Evolutionary conservation across 2,329 filamentous ascomycete genomes (phyloP).

Genomic region (Exserohilum rostratum): DNA sequence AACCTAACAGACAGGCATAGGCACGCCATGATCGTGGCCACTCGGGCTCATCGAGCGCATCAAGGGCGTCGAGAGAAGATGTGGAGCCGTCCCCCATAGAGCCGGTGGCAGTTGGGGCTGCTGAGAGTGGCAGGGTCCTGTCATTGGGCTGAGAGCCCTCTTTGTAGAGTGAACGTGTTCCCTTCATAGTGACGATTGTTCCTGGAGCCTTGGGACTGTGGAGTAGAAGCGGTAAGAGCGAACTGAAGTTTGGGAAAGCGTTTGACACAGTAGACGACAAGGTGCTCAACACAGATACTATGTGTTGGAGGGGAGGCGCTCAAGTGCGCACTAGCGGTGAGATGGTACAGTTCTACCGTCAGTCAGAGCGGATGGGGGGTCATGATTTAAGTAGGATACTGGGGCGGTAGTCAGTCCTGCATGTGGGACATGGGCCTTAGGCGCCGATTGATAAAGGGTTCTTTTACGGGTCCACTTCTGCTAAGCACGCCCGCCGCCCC

Average conservation of each 20-base stretch:
- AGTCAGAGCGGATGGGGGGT: conserved; percentile 14
- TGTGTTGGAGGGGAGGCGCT: conserved; percentile 26
- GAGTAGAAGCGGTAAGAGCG: conserved; percentile 13
- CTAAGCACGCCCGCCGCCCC: conserved; percentile 38
- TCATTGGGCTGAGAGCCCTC: conserved; percentile 28
- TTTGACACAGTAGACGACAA: conserved; percentile 12
- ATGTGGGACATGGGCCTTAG: conserved; percentile 25
- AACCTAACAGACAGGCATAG: conserved; percentile 53
- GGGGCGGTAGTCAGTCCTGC: conserved; percentile 17
- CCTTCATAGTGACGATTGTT: conserved; percentile 21
- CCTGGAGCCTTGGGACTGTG: conserved; percentile 7
- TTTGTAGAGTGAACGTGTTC: conserved; percentile 20
- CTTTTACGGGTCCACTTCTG: conserved; percentile 26
- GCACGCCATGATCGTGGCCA: conserved; percentile 56
- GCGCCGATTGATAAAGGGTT: conserved; percentile 24
- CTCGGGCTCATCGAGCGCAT: conserved; percentile 38
- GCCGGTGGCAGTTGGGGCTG: conserved; percentile 26
- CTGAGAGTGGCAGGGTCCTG: conserved; percentile 33
- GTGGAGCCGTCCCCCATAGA: conserved; percentile 29
- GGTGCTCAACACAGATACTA: conserved; percentile 26
- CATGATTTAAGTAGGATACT: conserved; percentile 29
- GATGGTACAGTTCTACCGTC: conserved; percentile 10
- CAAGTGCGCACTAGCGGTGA: conserved; percentile 17
- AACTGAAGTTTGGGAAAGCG: conserved; percentile 10
- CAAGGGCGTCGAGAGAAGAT: conserved; percentile 18